These are phyloP conservation scores for Sporothrix luriei DNA, from an alignment of 2,329 filamentous ascomycete genomes.

Conservation along the genomic window DNA sequence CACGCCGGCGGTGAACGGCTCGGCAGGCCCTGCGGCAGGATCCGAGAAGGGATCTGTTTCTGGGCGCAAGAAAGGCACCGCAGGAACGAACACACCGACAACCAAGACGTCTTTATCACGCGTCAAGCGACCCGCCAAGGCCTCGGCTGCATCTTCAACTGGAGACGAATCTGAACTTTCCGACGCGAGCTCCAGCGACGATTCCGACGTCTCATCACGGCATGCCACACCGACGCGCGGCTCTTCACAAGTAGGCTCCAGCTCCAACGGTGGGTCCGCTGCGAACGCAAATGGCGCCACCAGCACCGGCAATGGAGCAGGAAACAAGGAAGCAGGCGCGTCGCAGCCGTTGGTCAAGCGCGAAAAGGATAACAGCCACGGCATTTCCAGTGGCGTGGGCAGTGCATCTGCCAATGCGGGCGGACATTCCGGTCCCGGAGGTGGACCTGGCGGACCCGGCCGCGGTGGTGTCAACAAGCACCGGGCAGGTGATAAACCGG, in stretches of 20 bases:
- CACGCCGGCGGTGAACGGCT: constrained; percentile 44
- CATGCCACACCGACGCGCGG: constrained; percentile 46
- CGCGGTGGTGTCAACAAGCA: constrained; percentile 30
- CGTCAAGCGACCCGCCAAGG: constrained; percentile 63
- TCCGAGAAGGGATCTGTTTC: constrained; percentile 40
- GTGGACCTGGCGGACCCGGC: constrained; percentile 3
- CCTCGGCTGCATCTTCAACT: constrained; percentile 61
- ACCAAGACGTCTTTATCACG: constrained; percentile 65
- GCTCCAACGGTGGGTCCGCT: constrained; percentile 22
- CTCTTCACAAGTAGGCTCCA: constrained; percentile 36
- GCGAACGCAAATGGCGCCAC: constrained; percentile 3
- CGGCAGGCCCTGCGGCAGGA: constrained; percentile 35
- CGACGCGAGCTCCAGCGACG: constrained; percentile 61
- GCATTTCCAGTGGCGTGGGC: constrained; percentile 19
- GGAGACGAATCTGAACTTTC: constrained; percentile 65
- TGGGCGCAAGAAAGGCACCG: constrained; percentile 52
- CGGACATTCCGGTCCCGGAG: background rate
- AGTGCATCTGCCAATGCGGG: constrained; percentile 2
- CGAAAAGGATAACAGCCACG: constrained; percentile 29
- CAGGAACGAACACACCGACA: constrained; percentile 40
- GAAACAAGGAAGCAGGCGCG: background rate
- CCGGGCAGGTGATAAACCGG: constrained; percentile 20
- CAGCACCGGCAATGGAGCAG: constrained; percentile 9
- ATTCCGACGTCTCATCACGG: constrained; percentile 54
- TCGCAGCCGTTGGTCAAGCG: constrained; percentile 25